A percentile compares a stretch with the other conserved stretches of the same genome.
Evolutionary conservation across 2,329 filamentous ascomycete genomes (phyloP).

Genomic region (Acephala macrosclerotiorum): DNA sequence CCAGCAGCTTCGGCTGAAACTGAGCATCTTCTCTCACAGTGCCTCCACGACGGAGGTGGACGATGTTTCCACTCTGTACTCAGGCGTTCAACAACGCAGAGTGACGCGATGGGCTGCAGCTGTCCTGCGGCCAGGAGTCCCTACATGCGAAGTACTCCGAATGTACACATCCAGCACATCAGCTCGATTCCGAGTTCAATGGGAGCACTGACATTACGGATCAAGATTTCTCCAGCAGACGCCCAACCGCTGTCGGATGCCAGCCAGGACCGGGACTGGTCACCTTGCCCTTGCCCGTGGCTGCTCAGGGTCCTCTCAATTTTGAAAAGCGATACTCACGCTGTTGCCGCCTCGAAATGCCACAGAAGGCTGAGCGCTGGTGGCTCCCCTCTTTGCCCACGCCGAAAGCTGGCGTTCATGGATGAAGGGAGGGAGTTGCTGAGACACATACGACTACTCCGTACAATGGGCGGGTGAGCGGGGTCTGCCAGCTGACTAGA

Average conservation of each 20-base stretch:
- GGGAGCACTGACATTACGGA: conserved; percentile 21
- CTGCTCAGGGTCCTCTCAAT: background rate
- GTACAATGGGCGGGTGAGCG: conserved; percentile 22
- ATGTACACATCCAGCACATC: conserved; percentile 1
- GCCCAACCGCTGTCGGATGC: background rate
- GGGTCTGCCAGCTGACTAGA: conserved; percentile 24
- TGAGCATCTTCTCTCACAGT: too few species aligned
- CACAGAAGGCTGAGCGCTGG: background rate
- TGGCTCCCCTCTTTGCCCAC: background rate
- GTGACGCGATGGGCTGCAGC: conserved; percentile 24
- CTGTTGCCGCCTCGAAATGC: conserved; percentile 38
- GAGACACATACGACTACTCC: conserved; percentile 10
- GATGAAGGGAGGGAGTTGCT: conserved; percentile 18
- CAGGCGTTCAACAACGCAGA: conserved; percentile 10
- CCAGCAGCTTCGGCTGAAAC: background rate
- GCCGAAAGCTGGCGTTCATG: conserved; percentile 10
- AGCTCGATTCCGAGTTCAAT: conserved; percentile 7
- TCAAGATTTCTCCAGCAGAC: conserved; percentile 10
- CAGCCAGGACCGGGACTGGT: conserved; percentile 4
- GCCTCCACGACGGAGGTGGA: background rate
- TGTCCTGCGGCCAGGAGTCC: conserved; percentile 14
- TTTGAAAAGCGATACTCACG: conserved; percentile 38
- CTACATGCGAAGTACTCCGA: conserved; percentile 29
- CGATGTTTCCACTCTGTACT: conserved; percentile 7
- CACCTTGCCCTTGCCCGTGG: background rate